Evolutionary conservation across 345 rosid species (phyloP), one percentile per base, ranked within the genome.

Genomic region (Sisymbrium irio): DNA sequence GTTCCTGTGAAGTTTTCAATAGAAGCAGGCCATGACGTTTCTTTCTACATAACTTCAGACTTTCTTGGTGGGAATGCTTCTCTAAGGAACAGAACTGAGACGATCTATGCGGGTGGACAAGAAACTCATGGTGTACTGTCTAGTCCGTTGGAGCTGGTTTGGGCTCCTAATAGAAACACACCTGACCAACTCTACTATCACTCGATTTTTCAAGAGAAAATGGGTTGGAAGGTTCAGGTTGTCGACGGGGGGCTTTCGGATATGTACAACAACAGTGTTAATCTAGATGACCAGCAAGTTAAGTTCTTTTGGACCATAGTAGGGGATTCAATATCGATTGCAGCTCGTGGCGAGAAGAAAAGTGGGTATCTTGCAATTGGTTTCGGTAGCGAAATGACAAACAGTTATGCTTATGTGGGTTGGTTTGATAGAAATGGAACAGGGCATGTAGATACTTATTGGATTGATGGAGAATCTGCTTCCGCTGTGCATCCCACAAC

Each of bases 141-240:
- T 33, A 90, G 89, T 73, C 97, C 97, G 0, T 74, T 67, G 30
- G 96, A 95, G 67, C 82, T 95, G 81, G 75, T 82, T 60, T 95
- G 97, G 99, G 77, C 86, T 55, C 97, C 97, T 0, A 86, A 88
- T 70, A 88, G 99, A 83, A 95, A 95, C 78, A 92, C 97, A 4
- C 97, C 97, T 1, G 91, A 95, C 78, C 88, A 82, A 64, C 97
- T 92, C 47, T 90, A 88, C 72, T 92, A 95, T 78, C 97, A 92
- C 32, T 95, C 97, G 2, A 58, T 87, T 70, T 95, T 67, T 79
- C 85, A 90, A 69, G 86, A 78, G 75, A 92, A 95, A 81, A 92
- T 92, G 97, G 99, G 99, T 7, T 95, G 99, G 99, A 88, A 80
- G 76, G 84, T 95, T 81, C 83, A 92, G 86, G 99, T 90, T 69